Percentiles rank a stretch among this genome's conserved stretches.
Evolutionary conservation across 768 basidiomycete genomes (phyloP).

Genomic region (Aureoboletus auriporus): DNA sequence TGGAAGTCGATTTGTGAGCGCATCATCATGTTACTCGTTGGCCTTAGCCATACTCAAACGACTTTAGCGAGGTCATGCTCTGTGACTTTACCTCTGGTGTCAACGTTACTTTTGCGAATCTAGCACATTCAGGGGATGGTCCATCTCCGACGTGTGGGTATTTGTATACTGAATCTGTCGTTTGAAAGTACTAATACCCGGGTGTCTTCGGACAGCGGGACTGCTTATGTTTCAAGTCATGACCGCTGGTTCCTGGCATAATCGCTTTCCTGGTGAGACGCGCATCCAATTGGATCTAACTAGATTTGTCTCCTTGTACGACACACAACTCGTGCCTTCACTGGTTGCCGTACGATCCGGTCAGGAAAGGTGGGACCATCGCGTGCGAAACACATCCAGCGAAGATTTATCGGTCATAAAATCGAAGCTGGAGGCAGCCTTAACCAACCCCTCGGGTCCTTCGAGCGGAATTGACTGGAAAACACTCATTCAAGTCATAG

Average conservation of each 20-base stretch:
- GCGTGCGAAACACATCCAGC: slow-evolving; percentile 8
- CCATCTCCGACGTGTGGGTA: neutral
- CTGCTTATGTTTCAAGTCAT: slow-evolving; percentile 7
- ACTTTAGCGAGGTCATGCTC: slow-evolving; percentile 43
- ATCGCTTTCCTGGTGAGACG: slow-evolving; percentile 19
- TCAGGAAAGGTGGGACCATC: slow-evolving; percentile 16
- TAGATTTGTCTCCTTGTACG: slow-evolving; percentile 6
- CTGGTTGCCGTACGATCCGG: slow-evolving; percentile 3
- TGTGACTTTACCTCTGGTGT: slow-evolving; percentile 44
- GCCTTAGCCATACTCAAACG: neutral
- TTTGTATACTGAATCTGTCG: neutral
- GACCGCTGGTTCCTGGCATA: slow-evolving; percentile 16
- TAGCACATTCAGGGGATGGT: slow-evolving; percentile 9
- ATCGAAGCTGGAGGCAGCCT: neutral
- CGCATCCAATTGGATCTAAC: slow-evolving; percentile 13
- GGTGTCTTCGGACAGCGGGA: neutral
- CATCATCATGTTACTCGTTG: slow-evolving; percentile 17
- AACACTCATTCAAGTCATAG: slow-evolving; percentile 23
- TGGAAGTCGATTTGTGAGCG: slow-evolving; percentile 49
- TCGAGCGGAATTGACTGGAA: slow-evolving; percentile 33
- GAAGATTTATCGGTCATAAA: slow-evolving; percentile 4
- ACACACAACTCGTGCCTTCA: slow-evolving; percentile 9
- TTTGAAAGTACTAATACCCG: neutral
- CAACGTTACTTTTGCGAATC: slow-evolving; percentile 34
- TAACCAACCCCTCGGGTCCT: neutral